Conservation (phyloP, 495 filamentous ascomycete genomes). For the Peziza echinospora region DNA sequence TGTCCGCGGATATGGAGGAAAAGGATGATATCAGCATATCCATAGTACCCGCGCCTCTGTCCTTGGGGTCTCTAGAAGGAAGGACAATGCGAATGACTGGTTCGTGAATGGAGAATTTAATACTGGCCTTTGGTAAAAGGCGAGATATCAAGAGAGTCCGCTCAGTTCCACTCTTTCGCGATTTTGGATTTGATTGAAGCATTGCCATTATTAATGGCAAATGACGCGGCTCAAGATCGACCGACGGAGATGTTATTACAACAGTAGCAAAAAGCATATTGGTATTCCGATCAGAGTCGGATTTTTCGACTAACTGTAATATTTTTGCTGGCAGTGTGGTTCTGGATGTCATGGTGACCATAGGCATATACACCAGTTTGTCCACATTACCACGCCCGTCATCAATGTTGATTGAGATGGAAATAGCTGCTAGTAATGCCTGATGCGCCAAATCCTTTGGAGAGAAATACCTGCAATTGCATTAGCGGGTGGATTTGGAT, state of each 20-base stretch:
- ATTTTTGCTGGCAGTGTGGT: conserved; percentile 92
- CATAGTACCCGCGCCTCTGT: conserved; percentile 40
- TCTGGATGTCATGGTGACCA: conserved; percentile 89
- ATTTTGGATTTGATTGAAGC: conserved; percentile 34
- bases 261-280: conserved; percentile 94
- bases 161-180: conserved; percentile 20
- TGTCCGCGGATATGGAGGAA: conserved; percentile 74
- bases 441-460: conserved; percentile 84
- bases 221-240: conserved; percentile 89
- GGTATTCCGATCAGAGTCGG: conserved; percentile 69
- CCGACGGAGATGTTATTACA: conserved; percentile 82
- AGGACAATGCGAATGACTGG: conserved; percentile 77
- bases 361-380: conserved; percentile 79
- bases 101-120: conserved; percentile 91
- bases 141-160: conserved; percentile 62
- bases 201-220: conserved; percentile 68
- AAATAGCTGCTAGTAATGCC: conserved; percentile 76
- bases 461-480: conserved; percentile 48
- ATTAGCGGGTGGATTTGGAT: conserved; percentile 1
- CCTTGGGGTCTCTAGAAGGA: conserved; percentile 44
- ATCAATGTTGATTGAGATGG: conserved; percentile 75
- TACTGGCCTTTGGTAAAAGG: conserved; percentile 76
- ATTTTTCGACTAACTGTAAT: conserved; percentile 54
- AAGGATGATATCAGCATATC: conserved; percentile 87
- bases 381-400: conserved; percentile 68